These are phyloP conservation scores for Populus davidiana DNA, from an alignment of 345 rosid species.

Conservation along the genomic window DNA sequence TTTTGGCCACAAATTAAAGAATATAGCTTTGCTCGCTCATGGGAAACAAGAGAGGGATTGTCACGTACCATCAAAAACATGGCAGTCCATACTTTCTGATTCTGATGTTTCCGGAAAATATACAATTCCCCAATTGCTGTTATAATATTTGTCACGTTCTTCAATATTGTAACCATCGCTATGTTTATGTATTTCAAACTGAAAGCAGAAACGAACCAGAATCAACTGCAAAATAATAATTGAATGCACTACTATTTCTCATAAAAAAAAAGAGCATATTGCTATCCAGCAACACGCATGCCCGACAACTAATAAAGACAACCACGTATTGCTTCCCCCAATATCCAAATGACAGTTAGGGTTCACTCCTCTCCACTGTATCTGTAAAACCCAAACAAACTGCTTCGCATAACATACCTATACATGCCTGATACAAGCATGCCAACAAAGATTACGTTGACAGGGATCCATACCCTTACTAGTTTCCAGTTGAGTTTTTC, in stretches of 20 bases:
- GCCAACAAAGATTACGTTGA: conserved; percentile 83
- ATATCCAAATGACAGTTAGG: not conserved
- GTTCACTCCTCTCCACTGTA: not conserved
- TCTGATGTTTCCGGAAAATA: conserved; percentile 79
- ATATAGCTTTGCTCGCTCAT: not conserved
- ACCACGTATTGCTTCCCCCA: not conserved
- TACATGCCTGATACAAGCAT: conserved; percentile 94
- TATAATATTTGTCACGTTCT: conserved; percentile 86
- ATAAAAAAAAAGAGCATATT: no score
- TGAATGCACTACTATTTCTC: not conserved
- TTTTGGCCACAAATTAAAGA: not conserved
- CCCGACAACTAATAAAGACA: not conserved
- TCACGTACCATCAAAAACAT: conserved; percentile 80
- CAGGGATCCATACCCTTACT: conserved; percentile 81
- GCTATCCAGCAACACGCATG: not conserved
- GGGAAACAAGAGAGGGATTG: not conserved
- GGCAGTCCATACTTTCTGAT: conserved; percentile 87
- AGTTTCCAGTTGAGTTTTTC: conserved; percentile 87
- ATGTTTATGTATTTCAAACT: conserved; percentile 86
- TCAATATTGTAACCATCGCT: conserved; percentile 95
- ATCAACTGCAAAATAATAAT: not conserved
- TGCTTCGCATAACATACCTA: conserved; percentile 42
- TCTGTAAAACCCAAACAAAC: not conserved
- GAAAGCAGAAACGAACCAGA: conserved; percentile 32
- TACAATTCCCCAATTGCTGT: conserved; percentile 87